A percentile compares a stretch with the other conserved stretches of the same genome.
Evolutionary conservation across 495 filamentous ascomycete genomes (phyloP).

Genomic region (Podospora bellae-mahoneyi): DNA sequence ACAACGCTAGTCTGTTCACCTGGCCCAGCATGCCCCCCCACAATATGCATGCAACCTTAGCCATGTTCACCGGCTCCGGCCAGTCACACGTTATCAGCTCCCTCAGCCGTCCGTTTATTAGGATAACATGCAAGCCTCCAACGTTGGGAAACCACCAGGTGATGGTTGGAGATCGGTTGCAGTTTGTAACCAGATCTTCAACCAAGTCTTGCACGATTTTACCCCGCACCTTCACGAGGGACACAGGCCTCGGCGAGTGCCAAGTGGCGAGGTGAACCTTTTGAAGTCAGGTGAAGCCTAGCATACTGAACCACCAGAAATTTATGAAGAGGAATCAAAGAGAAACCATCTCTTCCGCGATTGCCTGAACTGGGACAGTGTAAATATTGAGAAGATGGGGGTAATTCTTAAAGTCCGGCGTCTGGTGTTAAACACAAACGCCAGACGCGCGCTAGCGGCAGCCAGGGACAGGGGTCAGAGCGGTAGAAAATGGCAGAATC

Average conservation of each 20-base stretch:
- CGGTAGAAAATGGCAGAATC: conserved; percentile 19
- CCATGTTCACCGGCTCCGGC: neutral
- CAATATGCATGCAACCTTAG: conserved; percentile 9
- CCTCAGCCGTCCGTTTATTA: neutral
- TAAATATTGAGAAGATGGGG: neutral
- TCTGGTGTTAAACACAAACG: neutral
- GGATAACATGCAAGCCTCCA: neutral
- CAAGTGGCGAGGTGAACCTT: neutral
- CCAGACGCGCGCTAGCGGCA: neutral
- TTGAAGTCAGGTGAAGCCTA: neutral
- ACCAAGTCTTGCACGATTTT: neutral
- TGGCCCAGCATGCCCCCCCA: neutral
- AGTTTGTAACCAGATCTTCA: neutral
- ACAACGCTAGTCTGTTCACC: neutral
- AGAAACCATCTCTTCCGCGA: neutral
- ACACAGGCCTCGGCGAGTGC: neutral
- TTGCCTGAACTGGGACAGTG: too few relatives aligned
- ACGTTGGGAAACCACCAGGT: neutral
- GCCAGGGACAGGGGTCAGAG: conserved; percentile 2
- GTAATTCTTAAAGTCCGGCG: neutral
- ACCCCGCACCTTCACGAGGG: neutral
- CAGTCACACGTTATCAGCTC: conserved; percentile 5
- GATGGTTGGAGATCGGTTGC: neutral
- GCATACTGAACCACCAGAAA: neutral
- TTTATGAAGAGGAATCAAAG: neutral